Evolutionary conservation across 2,329 filamentous ascomycete species (phyloP), one percentile per base, ranked within the genome.

Genomic region (Epicoccum nigrum): DNA sequence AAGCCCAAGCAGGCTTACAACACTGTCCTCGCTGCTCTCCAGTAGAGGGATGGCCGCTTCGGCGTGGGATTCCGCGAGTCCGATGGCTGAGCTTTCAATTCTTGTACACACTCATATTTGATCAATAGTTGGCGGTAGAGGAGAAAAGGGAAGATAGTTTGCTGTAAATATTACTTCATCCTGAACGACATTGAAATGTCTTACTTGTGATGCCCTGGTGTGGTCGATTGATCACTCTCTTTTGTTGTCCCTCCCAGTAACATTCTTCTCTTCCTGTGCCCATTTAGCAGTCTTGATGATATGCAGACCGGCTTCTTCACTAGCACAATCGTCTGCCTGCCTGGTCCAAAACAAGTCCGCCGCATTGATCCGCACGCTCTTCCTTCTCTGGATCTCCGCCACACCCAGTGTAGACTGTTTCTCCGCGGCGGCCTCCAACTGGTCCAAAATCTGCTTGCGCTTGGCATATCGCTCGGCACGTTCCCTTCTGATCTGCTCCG

Each of bases 1-100:
- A 65, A 76, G 59, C 58, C 77, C 7, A 81, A 81, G 74, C 38
- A 68, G 4, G 76, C 65, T 19, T 73, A 74, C 54, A 66, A 65
- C 35, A 64, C 67, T 25, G 63, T 73, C n/a, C 47, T 72, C 31
- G 54, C 61, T 16, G 67, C 67, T 43, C 50, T 65, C 13, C 40
- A 54, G 47, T 65, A 64, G 42, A 30, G 13, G 17, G 7, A 16
- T 13, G n/a, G n/a, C n/a, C n/a, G n/a, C n/a, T n/a, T 8, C n/a
- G 15, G n/a, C 30, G 20, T 4, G 2, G 23, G 5, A 15, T 33
- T 30, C 12, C 11, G 7, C 28, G 8, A 28, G 13, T 28, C 37
- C 15, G 25, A n/a, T n/a, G n/a, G 23, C 17, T n/a, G 39, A 16
- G 11, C n/a, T 9, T 8, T 13, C 13, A 12, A 4, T 16, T 23